Base-by-base conservation (phyloP, 1,284 basidiomycete genomes). In the Pseudozyma thailandica region DNA sequence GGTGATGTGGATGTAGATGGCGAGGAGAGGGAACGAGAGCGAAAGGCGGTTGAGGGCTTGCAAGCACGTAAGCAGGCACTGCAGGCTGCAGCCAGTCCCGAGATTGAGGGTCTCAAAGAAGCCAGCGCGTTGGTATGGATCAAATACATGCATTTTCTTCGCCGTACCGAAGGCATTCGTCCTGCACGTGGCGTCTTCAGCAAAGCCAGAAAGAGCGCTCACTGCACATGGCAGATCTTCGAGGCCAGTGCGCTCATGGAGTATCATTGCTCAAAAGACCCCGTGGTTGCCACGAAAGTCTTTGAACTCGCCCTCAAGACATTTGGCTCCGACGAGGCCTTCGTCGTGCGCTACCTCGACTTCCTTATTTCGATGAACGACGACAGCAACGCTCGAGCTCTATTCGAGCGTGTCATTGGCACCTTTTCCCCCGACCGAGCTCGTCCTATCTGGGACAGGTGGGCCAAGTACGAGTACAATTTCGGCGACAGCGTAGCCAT, bases 301-400 rank as follows among this genome's bases (percentile, higher is more conserved):
- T 98, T 97, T 79, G 93, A 97, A 83, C 90, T 92, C 64, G 95
- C 94, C n/a, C 85, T 96, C 80, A 92, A 94, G 80, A 85, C 87
- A 6, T 97, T 93, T 82, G 88, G 88, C 5, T 88, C 91, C 26
- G 92, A 97, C 71, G 88, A 77, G 56, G 75, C 78, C 0, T 97
- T 90, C 75, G 92, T 96, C 10, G 85, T 92, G 57, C 88, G 90
- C 52, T 97, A 98, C 84, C 88, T 99, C 38, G 89, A 90, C 28
- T 98, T 96, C 86, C 86, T 98, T 71, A 91, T 98, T 72, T 91
- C 90, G 18, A 89, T 96, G 84, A 98, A 98, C 82, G 95, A 98
- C 83, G 91, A 94, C 78, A 93, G 90, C 81, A 94, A 98, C 85
- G 95, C 94, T 0, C 90, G 95, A 42, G 94, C 95, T 0, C 85